Base-by-base conservation (phyloP, 768 basidiomycete species). In the Auricularia heimuer region DNA sequence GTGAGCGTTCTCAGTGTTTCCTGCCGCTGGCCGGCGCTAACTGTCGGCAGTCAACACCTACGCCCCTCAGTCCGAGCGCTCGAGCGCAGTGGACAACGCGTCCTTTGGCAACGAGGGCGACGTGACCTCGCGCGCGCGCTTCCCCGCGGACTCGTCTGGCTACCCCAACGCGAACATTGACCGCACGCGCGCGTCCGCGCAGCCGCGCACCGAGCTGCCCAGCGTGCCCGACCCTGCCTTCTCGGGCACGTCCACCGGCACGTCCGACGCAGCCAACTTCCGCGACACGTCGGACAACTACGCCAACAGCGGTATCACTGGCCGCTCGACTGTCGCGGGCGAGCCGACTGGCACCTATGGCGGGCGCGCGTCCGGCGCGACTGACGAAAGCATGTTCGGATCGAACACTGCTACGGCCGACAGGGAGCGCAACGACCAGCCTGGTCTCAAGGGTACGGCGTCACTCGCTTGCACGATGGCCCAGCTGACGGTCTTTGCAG, bases 91-190 rank as follows among this genome's bases (percentile, higher is more conserved):
- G n/a, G 54, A 54, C 54, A n/a, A n/a, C n/a, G 29, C 54, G n/a
- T 54, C 54, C n/a, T 54, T 54, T 18, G 54, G 54, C 54, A 54
- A 8, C 11, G 7, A 54, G 54, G 54, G 54, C 54, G 54, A 54
- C 54, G 54, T 54, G 54, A 54, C 54, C 54, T 54, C 54, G 54
- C 54, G 54, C 54, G 54, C 54, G 54, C 54, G 6, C 54, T 54
- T 54, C 54, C 54, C 54, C 7, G 54, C 54, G 8, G 54, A 54
- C n/a, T 54, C 54, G 8, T 7, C 54, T 7, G 8, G 11, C 11
- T 54, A 54, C 54, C 54, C 54, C 7, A 54, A 54, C 18, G 54
- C 54, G n/a, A 54, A 54, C 54, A 7, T 42, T 14, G 39, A 42
- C 39, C 39, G 12, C 39, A 8, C 39, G 8, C 39, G 39, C 4